Base-by-base conservation (phyloP, 352 stramenopile genomes). In the Phytophthora europaea region DNA sequence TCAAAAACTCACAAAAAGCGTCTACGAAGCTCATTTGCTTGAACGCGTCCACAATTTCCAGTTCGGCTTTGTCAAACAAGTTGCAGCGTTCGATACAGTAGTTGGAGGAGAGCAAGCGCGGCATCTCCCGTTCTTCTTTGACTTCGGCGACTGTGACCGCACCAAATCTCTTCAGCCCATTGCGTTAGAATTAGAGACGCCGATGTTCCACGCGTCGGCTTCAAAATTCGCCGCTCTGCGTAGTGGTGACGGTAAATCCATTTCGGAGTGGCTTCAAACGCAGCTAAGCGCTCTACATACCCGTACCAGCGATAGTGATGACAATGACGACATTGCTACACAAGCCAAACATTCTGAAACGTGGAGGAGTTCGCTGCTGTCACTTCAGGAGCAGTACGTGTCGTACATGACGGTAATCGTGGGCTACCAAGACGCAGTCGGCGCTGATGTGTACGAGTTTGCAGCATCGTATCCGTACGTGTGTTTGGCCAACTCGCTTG, bases 11-110 rank as follows among this genome's bases (percentile, higher is more conserved):
- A 73, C 70, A 23, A 56, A 54, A 20, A 61, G 62, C 7, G 72
- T 89, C 10, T 89, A 89, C 67, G 81, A 88, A 47, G 63, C 78
- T 4, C 61, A 67, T 8, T 52, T 88, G 36, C 73, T 91, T 1
- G 81, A 89, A 18, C 65, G 70, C 3, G 65, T 91, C 1, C 77
- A 84, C 52, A 16, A 62, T 1, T 88, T 88, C 52, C 81, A 91
- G 48, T 73, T 78, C 47, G 54, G 60, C 15, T 89, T 91, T 47
- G 71, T 78, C 4, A 78, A 72, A 9, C 48, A 78, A 57, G 45
- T 51, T 45, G 38, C 45, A 7, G 47, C 36, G 28, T 58, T 65
- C 10, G 78, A 82, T 48, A 43, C 79, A 2, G 60, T 78, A 12
- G 8, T 28, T 31, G 54, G 67, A 8, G 60, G 51, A 26, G 68